Evolutionary conservation across 441 rosid genomes (phyloP), one percentile per base, ranked within the genome.

Genomic region (Monsonia emarginata): DNA sequence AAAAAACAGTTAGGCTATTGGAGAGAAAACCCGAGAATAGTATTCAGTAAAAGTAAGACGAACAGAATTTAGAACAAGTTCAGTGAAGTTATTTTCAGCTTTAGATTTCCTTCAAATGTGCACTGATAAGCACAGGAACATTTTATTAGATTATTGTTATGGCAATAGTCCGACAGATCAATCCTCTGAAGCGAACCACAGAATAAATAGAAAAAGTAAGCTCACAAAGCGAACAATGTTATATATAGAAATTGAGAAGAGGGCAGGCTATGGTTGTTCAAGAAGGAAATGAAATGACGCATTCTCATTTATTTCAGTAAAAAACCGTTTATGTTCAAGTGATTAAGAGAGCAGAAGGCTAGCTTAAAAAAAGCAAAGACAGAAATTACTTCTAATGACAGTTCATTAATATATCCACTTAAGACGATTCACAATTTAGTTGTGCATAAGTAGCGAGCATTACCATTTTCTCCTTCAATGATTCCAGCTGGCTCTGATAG

Each of bases 401-500:
- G 60, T 54, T 24, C 7, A 26, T 54, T 54, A 54, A 11, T 25
- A 25, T 6, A 10, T 2, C 60, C 60, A 54, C 1, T 54, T 54
- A 54, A 22, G 59, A 54, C 60, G 24, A 54, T 54, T 54, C 60
- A 54, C 2, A 7, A 30, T 0, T 54, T n/a, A 24, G 22, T 50
- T 16, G 48, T 44, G 67, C 66, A 65, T 56, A 46, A 64, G 21
- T 19, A 36, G 65, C 74, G 72, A 71, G 7, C 69, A 54, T 80
- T 74, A 88, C 98, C 97, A 42, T 86, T 83, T 79, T 79, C 89
- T 57, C 86, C 90, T 74, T 86, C 85, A 56, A 83, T 69, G 62
- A 93, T 85, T 73, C 97, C 98, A 61, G 97, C 79, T 63, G 97
- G 98, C 73, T 93, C 98, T 11, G 98, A 93, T 65, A 94, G 90